Evolutionary conservation across 2,329 filamentous ascomycete genomes (phyloP).

Genomic region (Chrysosphaeria jannelii): DNA sequence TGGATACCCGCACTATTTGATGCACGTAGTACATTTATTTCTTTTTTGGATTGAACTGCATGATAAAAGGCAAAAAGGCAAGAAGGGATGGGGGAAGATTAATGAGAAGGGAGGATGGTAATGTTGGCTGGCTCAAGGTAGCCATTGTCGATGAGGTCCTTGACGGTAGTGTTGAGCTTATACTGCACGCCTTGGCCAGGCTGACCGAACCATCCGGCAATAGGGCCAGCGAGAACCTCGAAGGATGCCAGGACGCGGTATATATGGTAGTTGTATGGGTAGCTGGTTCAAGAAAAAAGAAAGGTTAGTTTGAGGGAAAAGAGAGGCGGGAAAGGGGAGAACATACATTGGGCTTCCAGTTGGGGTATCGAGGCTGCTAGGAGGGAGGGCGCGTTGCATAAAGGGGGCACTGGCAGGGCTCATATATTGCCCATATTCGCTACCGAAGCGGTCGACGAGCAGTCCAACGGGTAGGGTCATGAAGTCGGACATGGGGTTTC

Average conservation of each 20-base stretch:
- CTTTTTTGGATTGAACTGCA: too few species aligned
- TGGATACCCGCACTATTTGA: too few species aligned
- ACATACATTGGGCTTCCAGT: conserved; percentile 6
- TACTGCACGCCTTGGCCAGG: conserved; percentile 14
- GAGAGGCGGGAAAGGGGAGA: too few species aligned
- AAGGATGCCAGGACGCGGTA: conserved; percentile 14
- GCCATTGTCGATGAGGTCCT: conserved; percentile 8
- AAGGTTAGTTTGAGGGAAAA: not conserved
- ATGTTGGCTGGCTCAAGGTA: conserved; percentile 8
- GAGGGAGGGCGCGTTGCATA: conserved; percentile 15
- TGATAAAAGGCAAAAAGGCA: too few species aligned
- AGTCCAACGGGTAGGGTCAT: conserved; percentile 12
- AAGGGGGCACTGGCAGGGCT: conserved; percentile 15
- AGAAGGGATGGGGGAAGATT: too few species aligned
- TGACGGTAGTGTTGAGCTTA: conserved; percentile 7
- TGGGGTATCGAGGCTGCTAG: conserved; percentile 13
- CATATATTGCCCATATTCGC: conserved; percentile 13
- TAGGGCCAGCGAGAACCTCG: conserved; percentile 13
- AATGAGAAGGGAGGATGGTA: too few species aligned
- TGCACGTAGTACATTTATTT: not conserved
- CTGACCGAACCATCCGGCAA: conserved; percentile 19
- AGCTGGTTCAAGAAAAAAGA: conserved; percentile 4
- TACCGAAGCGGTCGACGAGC: conserved; percentile 18
- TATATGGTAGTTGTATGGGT: conserved; percentile 18
- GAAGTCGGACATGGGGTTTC: conserved; percentile 12